Base-by-base conservation (phyloP, 176 grass and related monocot genomes). In the Cymbopogon citratus region DNA sequence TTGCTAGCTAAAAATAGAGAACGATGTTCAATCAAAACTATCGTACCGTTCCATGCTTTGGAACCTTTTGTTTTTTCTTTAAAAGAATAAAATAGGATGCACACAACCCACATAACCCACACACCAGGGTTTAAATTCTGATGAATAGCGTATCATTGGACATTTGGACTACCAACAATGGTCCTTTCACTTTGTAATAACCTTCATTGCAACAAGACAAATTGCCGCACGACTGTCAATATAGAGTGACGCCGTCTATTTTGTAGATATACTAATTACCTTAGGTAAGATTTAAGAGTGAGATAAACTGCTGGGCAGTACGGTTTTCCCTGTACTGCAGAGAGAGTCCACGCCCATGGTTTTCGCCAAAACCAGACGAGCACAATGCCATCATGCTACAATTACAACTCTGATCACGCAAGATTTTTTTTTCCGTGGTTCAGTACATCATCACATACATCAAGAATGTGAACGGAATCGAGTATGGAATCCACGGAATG, bases 381-480 rank as follows among this genome's bases (percentile, higher is more conserved):
- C 29, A 26, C 7, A 48, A 15, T n/a, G 9, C 24, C 21, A 60
- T 25, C 56, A 25, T 25, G n/a, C 56, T 25, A 25, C 56, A 25
- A 63, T 39, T 12, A 14, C 15, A 49, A 25, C 26, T 23, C 77
- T 67, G 43, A 19, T 12, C 71, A 63, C 29, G 61, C 61, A 68
- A 33, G 35, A 52, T 1, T 24, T 57, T 23, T 25, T 57, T 23
- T 25, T n/a, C 18, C 48, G 9, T 9, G 69, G 14, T 19, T 61
- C 35, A 21, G 68, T 61, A 66, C 80, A 74, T 26, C 56, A 0
- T 0, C 56, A 69, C 31, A 33, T 52, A 26, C 82, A 66, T 28
- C 16, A 56, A 29, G 45, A 86, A 86, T 82, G 87, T 89, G 73
- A 73, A 89, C 25, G 83, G 31, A 82, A 86, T 89, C 83, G 46